Evolutionary conservation across 2,329 filamentous ascomycete genomes (phyloP), one percentile per base, ranked within the genome.

Genomic region (Chaetomium olivaceum): DNA sequence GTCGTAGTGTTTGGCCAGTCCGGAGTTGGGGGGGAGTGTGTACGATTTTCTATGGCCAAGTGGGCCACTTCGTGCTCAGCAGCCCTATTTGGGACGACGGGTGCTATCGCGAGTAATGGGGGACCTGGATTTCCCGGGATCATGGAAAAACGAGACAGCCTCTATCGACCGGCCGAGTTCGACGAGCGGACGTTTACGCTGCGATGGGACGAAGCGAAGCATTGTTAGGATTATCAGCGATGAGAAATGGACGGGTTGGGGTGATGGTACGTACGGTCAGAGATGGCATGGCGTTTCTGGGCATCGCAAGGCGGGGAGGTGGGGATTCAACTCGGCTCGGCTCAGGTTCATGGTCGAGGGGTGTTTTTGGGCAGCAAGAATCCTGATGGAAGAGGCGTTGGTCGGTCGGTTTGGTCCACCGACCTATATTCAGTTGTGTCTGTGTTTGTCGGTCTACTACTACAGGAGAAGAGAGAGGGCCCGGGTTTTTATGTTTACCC

Each of bases 41-140:
- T 64, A 62, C 36, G 46, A 64, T 68, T 56, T 61, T 9, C 25
- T 63, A 21, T 43, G 29, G 50, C 23, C 31, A n/a, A 11, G 21
- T 8, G 54, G 50, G 23, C 23, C 25, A 16, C 23, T 52, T 52
- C 4, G 11, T 52, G 50, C 12, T 23, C 16, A 12, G 3, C 27
- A 29, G 27, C 23, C 50, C 19, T 52, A 56, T n/a, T 23, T 11
- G 54, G 54, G 23, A 29, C 29, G 54, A 39, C n/a, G 29, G 54
- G 27, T 23, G 9, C 8, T 21, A 11, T 14, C 54, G 27, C 16
- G 29, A 43, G 39, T 43, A 19, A 43, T n/a, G 39, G 6, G 33
- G 33, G 33, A 29, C 33, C 33, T 12, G 33, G 16, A 19, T 7
- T 43, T n/a, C 7, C 39, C 16, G 39, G 39, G 16, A 43, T n/a